phyloP scores from a whole-genome alignment of 148 eudicot genomes.

The Vaccinium myrtillus region DNA sequence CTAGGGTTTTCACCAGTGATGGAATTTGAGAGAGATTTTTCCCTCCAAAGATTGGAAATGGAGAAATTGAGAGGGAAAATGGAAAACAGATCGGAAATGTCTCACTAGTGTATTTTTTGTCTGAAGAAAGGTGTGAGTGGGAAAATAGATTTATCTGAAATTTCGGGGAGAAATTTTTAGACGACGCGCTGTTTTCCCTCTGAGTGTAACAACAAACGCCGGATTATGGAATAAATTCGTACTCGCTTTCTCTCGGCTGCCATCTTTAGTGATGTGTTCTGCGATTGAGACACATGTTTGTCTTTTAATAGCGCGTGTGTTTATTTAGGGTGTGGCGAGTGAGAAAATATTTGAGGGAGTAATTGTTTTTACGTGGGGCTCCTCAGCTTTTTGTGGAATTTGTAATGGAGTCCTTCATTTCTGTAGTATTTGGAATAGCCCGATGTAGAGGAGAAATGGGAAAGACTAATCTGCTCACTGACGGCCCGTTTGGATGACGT shows the following conservation, averaged over 20 bases:
- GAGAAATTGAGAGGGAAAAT: constrained; percentile 14
- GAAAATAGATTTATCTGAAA: background rate
- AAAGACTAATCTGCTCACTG: no score
- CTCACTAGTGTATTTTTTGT: background rate
- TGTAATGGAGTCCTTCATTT: no score
- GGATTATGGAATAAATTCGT: background rate
- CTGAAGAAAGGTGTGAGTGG: background rate
- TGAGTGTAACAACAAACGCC: background rate
- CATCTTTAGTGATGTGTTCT: background rate
- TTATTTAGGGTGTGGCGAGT: background rate
- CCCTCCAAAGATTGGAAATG: constrained; percentile 18
- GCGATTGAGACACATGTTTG: background rate
- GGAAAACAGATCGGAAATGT: constrained; percentile 6
- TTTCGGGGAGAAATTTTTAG: background rate
- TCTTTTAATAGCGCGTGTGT: background rate
- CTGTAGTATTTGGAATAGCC: background rate
- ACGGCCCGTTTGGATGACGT: no score
- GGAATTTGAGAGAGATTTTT: constrained; percentile 7
- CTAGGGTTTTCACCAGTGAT: constrained; percentile 15
- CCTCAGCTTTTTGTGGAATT: no score
- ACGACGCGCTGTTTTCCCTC: background rate
- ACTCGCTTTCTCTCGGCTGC: background rate
- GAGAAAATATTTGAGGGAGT: no score
- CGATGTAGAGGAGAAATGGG: no score
- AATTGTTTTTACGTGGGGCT: no score